Conservation (phyloP, 352 stramenopile genomes). For the Pythium folliculosum region DNA sequence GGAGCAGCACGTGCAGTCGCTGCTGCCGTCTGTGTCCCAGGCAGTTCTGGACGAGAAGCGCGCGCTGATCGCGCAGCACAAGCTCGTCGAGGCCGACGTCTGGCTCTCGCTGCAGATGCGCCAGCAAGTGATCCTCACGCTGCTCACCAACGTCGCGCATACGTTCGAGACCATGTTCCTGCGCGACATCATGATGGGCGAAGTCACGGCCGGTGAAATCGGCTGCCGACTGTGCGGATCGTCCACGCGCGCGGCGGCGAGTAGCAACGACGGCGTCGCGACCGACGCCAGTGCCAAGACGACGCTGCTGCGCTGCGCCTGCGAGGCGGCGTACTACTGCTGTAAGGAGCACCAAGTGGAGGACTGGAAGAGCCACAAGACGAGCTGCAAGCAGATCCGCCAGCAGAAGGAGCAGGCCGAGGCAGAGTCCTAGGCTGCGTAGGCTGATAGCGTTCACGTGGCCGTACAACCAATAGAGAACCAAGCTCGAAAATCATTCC, state of each 20-base stretch:
- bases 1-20: slow-evolving; percentile 77
- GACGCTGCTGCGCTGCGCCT: slow-evolving; percentile 66
- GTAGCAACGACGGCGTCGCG: slow-evolving; percentile 4
- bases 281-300: slow-evolving; percentile 12
- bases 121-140: slow-evolving; percentile 76
- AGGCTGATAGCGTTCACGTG: neutral
- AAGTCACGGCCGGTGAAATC: slow-evolving; percentile 57
- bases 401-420: slow-evolving; percentile 26
- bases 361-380: slow-evolving; percentile 83
- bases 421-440: slow-evolving; percentile 5
- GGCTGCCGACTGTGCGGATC: slow-evolving; percentile 73
- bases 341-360: slow-evolving; percentile 82
- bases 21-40: slow-evolving; percentile 64
- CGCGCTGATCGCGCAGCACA: slow-evolving; percentile 63
- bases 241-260: slow-evolving; percentile 33
- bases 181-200: slow-evolving; percentile 65
- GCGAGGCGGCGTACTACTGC: slow-evolving; percentile 80
- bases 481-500: neutral
- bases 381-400: slow-evolving; percentile 71
- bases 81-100: slow-evolving; percentile 82
- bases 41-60: slow-evolving; percentile 63
- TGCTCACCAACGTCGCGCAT: slow-evolving; percentile 82
- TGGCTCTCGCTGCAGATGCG: slow-evolving; percentile 87
- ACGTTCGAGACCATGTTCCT: slow-evolving; percentile 87
- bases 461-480: neutral